phyloP scores from a whole-genome alignment of 768 basidiomycete genomes.

The Boletus vinaceobasis region DNA sequence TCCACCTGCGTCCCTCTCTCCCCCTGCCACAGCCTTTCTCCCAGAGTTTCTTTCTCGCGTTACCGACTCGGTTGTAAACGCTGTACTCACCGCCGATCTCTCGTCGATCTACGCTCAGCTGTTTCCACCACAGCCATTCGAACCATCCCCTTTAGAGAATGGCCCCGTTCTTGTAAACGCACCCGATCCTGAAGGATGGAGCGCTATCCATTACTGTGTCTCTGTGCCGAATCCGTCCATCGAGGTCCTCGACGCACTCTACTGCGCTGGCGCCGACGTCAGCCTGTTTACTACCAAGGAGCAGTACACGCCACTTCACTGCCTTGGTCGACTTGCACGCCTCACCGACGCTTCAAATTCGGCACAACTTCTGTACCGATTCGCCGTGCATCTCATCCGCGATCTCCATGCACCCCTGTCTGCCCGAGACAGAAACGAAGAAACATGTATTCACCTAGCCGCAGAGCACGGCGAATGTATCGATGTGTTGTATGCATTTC shows the following conservation, averaged over 20 bases:
- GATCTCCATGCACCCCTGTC: slow-evolving; percentile 68
- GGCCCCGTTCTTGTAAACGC: slow-evolving; percentile 60
- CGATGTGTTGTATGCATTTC: slow-evolving; percentile 57
- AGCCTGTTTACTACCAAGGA: slow-evolving; percentile 63
- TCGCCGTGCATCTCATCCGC: slow-evolving; percentile 63
- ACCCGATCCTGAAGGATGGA: slow-evolving; percentile 68
- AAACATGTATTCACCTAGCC: slow-evolving; percentile 78
- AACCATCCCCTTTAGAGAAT: slow-evolving; percentile 38
- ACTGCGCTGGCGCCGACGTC: slow-evolving; percentile 73
- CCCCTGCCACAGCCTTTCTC: slow-evolving; percentile 33
- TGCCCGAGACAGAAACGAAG: slow-evolving; percentile 61
- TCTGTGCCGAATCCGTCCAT: slow-evolving; percentile 52
- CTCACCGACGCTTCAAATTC: slow-evolving; percentile 34
- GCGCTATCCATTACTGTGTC: slow-evolving; percentile 68
- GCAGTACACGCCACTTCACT: slow-evolving; percentile 66
- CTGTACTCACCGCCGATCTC: slow-evolving; percentile 48
- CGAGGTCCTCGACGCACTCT: slow-evolving; percentile 64
- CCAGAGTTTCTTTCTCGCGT: slow-evolving; percentile 39
- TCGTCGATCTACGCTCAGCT: slow-evolving; percentile 52
- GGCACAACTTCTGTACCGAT: slow-evolving; percentile 46
- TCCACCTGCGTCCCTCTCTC: slow-evolving; percentile 27
- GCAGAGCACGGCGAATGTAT: slow-evolving; percentile 70
- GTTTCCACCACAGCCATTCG: slow-evolving; percentile 45
- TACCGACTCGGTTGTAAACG: slow-evolving; percentile 53
- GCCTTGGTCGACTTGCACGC: slow-evolving; percentile 47